Evolutionary conservation across 2,329 filamentous ascomycete genomes (phyloP), one percentile per base, ranked within the genome.

Genomic region (Tolypocladium inflatum): DNA sequence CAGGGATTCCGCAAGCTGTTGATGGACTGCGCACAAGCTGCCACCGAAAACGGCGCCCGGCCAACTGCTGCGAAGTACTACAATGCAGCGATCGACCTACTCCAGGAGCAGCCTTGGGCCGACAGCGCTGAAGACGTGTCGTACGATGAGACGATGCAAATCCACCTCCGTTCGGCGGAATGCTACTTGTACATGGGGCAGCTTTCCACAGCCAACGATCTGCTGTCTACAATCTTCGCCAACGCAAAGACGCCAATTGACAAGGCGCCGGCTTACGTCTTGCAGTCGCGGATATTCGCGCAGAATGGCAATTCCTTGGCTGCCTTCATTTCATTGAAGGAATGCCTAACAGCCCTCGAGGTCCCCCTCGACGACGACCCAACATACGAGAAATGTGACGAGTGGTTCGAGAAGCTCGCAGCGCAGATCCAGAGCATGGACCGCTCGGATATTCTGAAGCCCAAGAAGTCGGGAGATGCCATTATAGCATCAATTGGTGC

Each of bases 21-120:
- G 9, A 89, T 86, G 67, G 85, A 91, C 57, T 90, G 90, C 63
- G 93, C 90, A 2, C 86, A 88, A 60, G 83, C 82, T 7, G 89
- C 92, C 1, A 83, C 87, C 35, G 90, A 95, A 67, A 91, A 88
- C 56, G 91, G 92, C 19, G 91, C 92, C 2, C 81, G 90, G 57
- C 85, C 87, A 3, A 94, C 91, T 2, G 90, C 91, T 0, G 82
- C 91, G 9, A 90, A 88, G 70, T 96, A 91, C 67, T 96, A 91
- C 70, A 83, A 81, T 51, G 83, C 85, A 57, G 91, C 90, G 54
- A 80, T 96, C 52, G 79, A 80, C 11, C 79, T 97, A n/a, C 78
- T 97, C 17, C 91, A 96, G 68, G 78, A 87, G 8, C 76, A 89
- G 56, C 86, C 89, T 1, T 97, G 93, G 93, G 78, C 83, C 48